These are phyloP conservation scores for Geum urbanum DNA, from an alignment of 306 rosid species.

Conservation along the genomic window DNA sequence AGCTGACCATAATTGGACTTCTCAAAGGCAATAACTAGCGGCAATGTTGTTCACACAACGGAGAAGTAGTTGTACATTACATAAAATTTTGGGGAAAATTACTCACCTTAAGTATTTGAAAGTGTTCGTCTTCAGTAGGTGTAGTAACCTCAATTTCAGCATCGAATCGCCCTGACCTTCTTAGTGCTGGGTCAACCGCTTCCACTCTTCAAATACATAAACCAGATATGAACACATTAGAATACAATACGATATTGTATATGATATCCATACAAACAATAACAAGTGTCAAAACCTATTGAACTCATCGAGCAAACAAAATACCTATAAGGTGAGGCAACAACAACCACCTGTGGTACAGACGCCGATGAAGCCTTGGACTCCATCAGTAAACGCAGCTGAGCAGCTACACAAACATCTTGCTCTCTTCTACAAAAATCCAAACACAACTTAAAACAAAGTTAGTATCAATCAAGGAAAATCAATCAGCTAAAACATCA, in stretches of 20 bases:
- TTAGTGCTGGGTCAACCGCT: constrained; percentile 82
- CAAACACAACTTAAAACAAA: constrained; percentile 15
- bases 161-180: constrained; percentile 90
- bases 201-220: constrained; percentile 48
- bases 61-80: background rate
- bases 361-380: constrained; percentile 44
- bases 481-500: background rate
- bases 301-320: background rate
- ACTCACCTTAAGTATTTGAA: constrained; percentile 79
- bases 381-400: constrained; percentile 71
- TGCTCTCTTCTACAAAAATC: constrained; percentile 63
- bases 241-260: background rate
- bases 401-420: constrained; percentile 75
- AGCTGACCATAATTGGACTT: background rate
- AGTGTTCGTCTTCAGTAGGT: constrained; percentile 74
- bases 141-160: constrained; percentile 80
- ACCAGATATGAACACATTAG: constrained; percentile 23
- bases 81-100: background rate
- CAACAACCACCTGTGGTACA: constrained; percentile 59
- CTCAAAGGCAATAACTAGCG: background rate
- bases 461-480: background rate
- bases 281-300: background rate
- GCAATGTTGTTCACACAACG: background rate
- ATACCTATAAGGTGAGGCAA: constrained; percentile 95
- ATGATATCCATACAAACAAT: background rate